Evolutionary conservation across 83 land plant genomes (phyloP).

Genomic region (Picea mariana): DNA sequence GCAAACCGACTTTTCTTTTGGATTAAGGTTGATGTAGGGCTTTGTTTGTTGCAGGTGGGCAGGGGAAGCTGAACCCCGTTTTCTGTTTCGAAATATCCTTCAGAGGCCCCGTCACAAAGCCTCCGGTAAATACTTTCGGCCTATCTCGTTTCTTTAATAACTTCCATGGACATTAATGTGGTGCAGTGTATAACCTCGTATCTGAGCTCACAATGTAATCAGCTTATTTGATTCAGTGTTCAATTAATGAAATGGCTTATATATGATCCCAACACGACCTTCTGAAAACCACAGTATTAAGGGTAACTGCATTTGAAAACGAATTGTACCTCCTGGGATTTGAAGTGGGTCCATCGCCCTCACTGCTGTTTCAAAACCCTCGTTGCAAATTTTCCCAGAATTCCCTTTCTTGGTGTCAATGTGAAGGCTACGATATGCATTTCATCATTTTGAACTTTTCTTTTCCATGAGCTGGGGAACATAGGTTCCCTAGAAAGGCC

Average conservation of each 20-base stretch:
- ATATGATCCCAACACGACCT: not conserved
- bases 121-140: constrained; percentile 40
- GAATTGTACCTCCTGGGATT: no score
- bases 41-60: constrained; percentile 64
- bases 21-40: not conserved
- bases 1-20: not conserved
- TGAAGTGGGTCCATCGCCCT: no score
- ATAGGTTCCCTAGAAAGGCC: no score
- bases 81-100: constrained; percentile 69
- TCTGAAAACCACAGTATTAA: no score
- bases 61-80: constrained; percentile 74
- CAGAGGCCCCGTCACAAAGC: constrained; percentile 75
- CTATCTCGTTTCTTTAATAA: not conserved
- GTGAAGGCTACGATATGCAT: no score
- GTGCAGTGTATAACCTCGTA: not conserved
- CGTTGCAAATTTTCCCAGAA: no score
- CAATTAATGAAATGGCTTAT: not conserved
- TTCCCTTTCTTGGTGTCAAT: no score
- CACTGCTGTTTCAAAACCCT: no score
- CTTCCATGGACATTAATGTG: not conserved
- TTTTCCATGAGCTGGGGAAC: no score
- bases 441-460: no score
- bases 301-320: no score
- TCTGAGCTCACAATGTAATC: not conserved
- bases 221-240: not conserved